Evolutionary conservation across 1,284 basidiomycete genomes (phyloP), one percentile per base, ranked within the genome.

Genomic region (Tilletia indica): DNA sequence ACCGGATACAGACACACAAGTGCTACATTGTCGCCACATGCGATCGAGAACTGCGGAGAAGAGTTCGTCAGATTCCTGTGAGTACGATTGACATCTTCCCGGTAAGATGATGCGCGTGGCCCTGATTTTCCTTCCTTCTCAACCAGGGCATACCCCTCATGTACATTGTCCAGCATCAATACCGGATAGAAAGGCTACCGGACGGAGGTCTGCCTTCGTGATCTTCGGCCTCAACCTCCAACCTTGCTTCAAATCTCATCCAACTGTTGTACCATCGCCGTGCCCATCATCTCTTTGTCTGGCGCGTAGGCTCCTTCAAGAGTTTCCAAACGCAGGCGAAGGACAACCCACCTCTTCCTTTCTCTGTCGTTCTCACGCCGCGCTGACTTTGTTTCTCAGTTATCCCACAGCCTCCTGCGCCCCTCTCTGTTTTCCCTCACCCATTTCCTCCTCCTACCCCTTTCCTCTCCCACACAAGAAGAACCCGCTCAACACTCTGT

Each of bases 11-110:
- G 3, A 90, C 93, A 31, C 94, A 96, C 87, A 93, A 94, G 84
- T 98, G 96, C 86, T 99, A 93, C 85, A 92, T 99, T 79, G 95
- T 99, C 38, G 97, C 97, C 19, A 99, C 97, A 45, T 99, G 97
- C 83, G 97, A 99, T 88, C 88, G 95, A 73, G 96, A 98, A 81
- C 88, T 99, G 51, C 89, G 97, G 51, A 87, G 95, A 68, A 88
- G 97, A 70, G 91, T 99, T 84, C 89, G 97, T 48, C 95, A 97
- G 85, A 87, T 84, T 1, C 80, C 80, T 34, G 75, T 77, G 72
- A 68, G 71, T 73, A 64, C 25, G 2, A 34, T 81, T 39, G 45
- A 78, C 72, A 34, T 21, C 36, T 68, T 19, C 47, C 8, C 31
- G 0, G 8, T 6, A 14, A 45, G n/a, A 5, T 58, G 25, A 34